These are phyloP conservation scores for Phytophthora crassamura DNA, from an alignment of 352 stramenopile species.

Conservation along the genomic window DNA sequence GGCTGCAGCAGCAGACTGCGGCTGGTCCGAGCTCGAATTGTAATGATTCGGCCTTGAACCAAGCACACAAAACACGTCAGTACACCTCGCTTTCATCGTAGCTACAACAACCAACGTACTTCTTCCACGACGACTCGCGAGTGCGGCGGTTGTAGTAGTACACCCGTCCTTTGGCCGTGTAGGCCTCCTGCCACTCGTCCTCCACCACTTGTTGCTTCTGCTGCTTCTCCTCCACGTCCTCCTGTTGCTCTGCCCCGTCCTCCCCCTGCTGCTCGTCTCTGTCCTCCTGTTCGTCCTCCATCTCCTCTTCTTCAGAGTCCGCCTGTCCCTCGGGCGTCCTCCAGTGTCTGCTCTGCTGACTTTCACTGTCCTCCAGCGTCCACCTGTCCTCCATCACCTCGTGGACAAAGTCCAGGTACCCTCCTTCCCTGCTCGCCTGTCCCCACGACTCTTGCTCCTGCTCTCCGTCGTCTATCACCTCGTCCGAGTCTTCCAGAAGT, in stretches of 20 bases:
- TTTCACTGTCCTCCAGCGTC: slow-evolving; percentile 28
- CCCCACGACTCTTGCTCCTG: slow-evolving; percentile 28
- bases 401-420: slow-evolving; percentile 65
- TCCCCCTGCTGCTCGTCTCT: not conserved
- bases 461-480: slow-evolving; percentile 27
- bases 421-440: not conserved
- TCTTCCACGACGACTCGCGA: slow-evolving; percentile 87
- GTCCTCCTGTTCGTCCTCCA: slow-evolving; percentile 17
- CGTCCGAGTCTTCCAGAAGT: slow-evolving; percentile 49
- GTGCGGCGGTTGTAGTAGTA: slow-evolving; percentile 91
- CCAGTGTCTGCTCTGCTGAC: slow-evolving; percentile 10
- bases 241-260: slow-evolving; percentile 5
- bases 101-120: slow-evolving; percentile 46
- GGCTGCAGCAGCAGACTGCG: slow-evolving; percentile 9
- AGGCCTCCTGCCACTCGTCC: slow-evolving; percentile 85
- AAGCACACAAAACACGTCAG: slow-evolving; percentile 6
- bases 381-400: slow-evolving; percentile 49
- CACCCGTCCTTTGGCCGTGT: slow-evolving; percentile 83
- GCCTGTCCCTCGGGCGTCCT: slow-evolving; percentile 3
- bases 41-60: slow-evolving; percentile 34
- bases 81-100: too few species aligned
- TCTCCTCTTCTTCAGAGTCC: slow-evolving; percentile 17
- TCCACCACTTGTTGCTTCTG: slow-evolving; percentile 26
- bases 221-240: slow-evolving; percentile 15
- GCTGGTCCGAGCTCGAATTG: slow-evolving; percentile 22